These are phyloP conservation scores for Pseudonitzschia multistriata DNA, from an alignment of 108 stramenopile genomes.

Conservation along the genomic window DNA sequence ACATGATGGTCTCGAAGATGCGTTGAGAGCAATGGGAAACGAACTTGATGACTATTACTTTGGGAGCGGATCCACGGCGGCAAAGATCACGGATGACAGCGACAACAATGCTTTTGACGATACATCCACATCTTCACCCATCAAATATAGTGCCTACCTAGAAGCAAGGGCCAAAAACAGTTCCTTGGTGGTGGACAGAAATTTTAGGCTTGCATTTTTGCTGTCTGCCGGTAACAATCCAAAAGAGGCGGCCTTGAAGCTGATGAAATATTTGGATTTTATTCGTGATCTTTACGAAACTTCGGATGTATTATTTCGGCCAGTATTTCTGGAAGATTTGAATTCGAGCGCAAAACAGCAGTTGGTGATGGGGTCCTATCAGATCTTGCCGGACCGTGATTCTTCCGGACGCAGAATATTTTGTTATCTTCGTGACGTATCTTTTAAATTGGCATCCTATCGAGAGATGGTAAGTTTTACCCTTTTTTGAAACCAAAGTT, in stretches of 20 bases:
- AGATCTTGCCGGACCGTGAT: constrained; percentile 30
- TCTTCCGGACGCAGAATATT: constrained; percentile 22
- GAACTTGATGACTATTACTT: not conserved
- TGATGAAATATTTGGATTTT: not conserved
- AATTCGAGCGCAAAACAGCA: not conserved
- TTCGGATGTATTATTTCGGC: not conserved
- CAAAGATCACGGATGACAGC: too few relatives aligned
- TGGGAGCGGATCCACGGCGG: too few relatives aligned
- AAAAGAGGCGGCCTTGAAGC: not conserved
- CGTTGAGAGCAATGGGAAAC: not conserved
- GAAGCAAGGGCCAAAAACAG: constrained; percentile 19
- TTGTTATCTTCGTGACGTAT: not conserved
- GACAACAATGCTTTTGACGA: not conserved
- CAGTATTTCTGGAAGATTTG: not conserved
- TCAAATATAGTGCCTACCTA: constrained; percentile 10
- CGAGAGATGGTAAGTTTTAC: not conserved
- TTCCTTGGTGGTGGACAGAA: not conserved
- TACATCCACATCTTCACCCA: not conserved
- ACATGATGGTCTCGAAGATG: not conserved
- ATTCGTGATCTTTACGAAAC: not conserved
- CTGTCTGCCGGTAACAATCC: not conserved
- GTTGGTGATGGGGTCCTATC: not conserved
- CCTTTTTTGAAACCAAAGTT: not conserved
- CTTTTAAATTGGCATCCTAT: not conserved
- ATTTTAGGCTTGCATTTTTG: constrained; percentile 3